Conservation (phyloP, 2,329 filamentous ascomycete genomes). For the Cladobotryum mycophilum region DNA sequence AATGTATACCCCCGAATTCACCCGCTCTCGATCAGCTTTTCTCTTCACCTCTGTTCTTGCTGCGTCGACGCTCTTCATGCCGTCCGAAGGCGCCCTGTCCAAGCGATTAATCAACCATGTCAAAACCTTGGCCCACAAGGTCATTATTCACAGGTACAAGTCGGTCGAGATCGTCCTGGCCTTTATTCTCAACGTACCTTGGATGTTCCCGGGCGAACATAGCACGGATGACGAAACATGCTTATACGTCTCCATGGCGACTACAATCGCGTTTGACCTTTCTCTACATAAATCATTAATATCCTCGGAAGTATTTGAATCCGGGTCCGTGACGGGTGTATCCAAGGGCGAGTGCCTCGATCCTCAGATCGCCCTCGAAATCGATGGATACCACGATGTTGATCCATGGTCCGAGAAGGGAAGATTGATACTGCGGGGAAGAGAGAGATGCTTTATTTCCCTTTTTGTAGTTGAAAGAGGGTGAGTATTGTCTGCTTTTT, state of each 20-base stretch:
- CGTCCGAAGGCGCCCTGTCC: conserved; percentile 56
- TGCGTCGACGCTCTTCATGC: conserved; percentile 61
- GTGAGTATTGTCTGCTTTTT: conserved; percentile 25
- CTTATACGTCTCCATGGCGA: conserved; percentile 62
- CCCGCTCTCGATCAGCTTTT: conserved; percentile 62
- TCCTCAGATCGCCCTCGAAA: conserved; percentile 54
- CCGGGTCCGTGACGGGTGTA: conserved; percentile 37
- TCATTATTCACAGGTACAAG: conserved; percentile 55
- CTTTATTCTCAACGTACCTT: conserved; percentile 70
- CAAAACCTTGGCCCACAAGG: conserved; percentile 54
- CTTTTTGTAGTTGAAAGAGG: conserved; percentile 68
- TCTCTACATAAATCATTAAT: conserved; percentile 64
- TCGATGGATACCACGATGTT: conserved; percentile 62
- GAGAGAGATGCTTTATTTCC: conserved; percentile 65
- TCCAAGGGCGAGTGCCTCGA: conserved; percentile 64
- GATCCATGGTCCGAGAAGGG: conserved; percentile 56
- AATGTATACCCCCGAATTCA: conserved; percentile 59
- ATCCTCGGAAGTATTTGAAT: conserved; percentile 43
- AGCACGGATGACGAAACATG: conserved; percentile 69
- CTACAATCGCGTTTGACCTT: conserved; percentile 63
- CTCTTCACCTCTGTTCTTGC: conserved; percentile 66
- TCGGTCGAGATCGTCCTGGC: conserved; percentile 70
- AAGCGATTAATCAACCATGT: conserved; percentile 60
- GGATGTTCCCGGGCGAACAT: conserved; percentile 63
- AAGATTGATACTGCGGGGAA: conserved; percentile 53